Evolutionary conservation across 495 filamentous ascomycete genomes (phyloP).

Genomic region (Annulohypoxylon nitens): DNA sequence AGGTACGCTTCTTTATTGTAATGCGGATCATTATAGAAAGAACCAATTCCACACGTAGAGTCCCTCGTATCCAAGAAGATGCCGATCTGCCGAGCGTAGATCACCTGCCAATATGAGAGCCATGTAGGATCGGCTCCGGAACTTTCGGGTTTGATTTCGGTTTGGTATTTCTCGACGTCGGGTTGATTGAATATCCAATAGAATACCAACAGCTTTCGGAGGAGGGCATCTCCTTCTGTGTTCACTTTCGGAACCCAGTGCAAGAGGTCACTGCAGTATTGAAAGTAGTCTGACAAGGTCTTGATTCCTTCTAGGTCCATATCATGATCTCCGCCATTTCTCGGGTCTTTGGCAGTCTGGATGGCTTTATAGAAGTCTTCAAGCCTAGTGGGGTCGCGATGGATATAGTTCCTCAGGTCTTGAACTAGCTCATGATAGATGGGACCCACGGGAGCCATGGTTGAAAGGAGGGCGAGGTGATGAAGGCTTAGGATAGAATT

Average conservation of each 20-base stretch:
- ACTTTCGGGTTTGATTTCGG: slow-evolving; percentile 37
- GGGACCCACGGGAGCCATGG: neutral
- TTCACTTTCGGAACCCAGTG: slow-evolving; percentile 50
- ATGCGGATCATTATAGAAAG: slow-evolving; percentile 40
- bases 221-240: slow-evolving; percentile 42
- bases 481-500: neutral
- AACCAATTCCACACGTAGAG: slow-evolving; percentile 45
- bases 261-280: slow-evolving; percentile 38
- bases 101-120: slow-evolving; percentile 54
- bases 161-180: slow-evolving; percentile 38
- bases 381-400: neutral
- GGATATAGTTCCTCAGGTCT: neutral
- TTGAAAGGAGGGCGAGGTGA: neutral
- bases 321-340: neutral
- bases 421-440: neutral
- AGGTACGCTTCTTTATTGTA: slow-evolving; percentile 45
- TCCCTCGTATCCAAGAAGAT: slow-evolving; percentile 48
- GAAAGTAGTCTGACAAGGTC: neutral
- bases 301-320: neutral
- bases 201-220: slow-evolving; percentile 50
- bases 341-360: neutral
- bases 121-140: slow-evolving; percentile 29
- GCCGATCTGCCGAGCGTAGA: slow-evolving; percentile 50
- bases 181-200: slow-evolving; percentile 52
- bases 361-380: neutral